Evolutionary conservation across 2,329 filamentous ascomycete species (phyloP).

Genomic region (Drechslera avenae): DNA sequence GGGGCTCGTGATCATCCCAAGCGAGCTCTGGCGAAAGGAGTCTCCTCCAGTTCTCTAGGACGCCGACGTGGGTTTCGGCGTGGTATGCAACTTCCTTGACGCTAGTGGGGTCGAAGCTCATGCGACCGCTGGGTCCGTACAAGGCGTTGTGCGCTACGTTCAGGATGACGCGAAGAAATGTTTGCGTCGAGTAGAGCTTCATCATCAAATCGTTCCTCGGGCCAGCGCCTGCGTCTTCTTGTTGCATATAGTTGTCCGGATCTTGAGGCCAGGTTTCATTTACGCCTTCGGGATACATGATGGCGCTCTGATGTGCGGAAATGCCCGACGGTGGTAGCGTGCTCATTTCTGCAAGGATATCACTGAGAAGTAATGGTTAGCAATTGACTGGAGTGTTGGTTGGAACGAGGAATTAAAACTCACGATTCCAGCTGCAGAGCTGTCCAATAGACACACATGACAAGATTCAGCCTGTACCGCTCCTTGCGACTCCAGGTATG

Average conservation of each 20-base stretch:
- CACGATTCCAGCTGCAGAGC: conserved; percentile 90
- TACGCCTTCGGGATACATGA: conserved; percentile 70
- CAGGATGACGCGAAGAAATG: conserved; percentile 62
- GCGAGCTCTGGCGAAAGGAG: conserved; percentile 58
- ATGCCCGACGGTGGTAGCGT: conserved; percentile 65
- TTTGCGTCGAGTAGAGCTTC: conserved; percentile 66
- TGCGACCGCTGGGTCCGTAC: conserved; percentile 51
- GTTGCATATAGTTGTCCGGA: conserved; percentile 7
- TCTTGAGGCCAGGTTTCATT: conserved; percentile 45
- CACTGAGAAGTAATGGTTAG: conserved; percentile 57
- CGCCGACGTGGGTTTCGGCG: conserved; percentile 45
- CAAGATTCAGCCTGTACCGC: conserved; percentile 46
- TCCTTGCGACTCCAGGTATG: conserved; percentile 28
- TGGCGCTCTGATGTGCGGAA: conserved; percentile 61
- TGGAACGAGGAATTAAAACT: background rate
- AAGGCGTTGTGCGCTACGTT: conserved; percentile 62
- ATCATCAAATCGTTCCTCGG: conserved; percentile 52
- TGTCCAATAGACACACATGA: conserved; percentile 82
- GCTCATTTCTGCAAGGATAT: conserved; percentile 86
- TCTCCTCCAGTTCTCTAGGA: conserved; percentile 61
- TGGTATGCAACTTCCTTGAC: conserved; percentile 37
- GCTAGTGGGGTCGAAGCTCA: conserved; percentile 42
- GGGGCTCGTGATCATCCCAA: conserved; percentile 71
- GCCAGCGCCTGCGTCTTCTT: conserved; percentile 16
- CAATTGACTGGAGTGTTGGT: background rate